phyloP scores from a whole-genome alignment of 1,139 yeast genomes.

The Debaryomyces psychrophilus region DNA sequence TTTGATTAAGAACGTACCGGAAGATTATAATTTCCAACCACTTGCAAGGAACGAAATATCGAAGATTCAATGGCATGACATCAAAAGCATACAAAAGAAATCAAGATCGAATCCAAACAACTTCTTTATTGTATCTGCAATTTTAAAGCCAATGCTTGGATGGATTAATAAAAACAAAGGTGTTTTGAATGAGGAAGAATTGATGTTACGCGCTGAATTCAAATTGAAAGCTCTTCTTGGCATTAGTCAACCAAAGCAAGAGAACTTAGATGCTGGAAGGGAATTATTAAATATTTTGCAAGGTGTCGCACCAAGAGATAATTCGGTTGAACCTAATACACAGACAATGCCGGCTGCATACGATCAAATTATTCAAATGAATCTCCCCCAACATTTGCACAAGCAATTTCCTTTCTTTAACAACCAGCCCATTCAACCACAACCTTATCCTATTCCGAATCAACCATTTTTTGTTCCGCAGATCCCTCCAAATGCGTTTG shows the following conservation, averaged over 20 bases:
- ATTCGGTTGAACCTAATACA: conserved; percentile 9
- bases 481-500: conserved; percentile 9
- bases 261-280: conserved; percentile 68
- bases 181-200: conserved; percentile 55
- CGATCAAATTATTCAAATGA: conserved; percentile 23
- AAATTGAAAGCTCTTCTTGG: conserved; percentile 68
- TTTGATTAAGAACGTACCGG: conserved; percentile 78
- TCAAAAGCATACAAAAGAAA: conserved; percentile 38
- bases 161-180: conserved; percentile 63
- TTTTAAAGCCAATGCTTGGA: conserved; percentile 59
- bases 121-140: conserved; percentile 60
- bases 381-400: conserved; percentile 36
- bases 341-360: conserved; percentile 11
- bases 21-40: conserved; percentile 72
- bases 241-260: conserved; percentile 33
- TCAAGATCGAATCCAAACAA: conserved; percentile 46
- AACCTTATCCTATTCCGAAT: conserved; percentile 13
- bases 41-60: conserved; percentile 86
- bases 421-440: conserved; percentile 16
- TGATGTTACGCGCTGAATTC: conserved; percentile 59
- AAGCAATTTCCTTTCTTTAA: conserved; percentile 28
- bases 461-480: conserved; percentile 12
- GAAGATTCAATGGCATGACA: conserved; percentile 50
- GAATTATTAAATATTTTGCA: conserved; percentile 69
- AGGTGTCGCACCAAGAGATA: conserved; percentile 28